Conservation (phyloP, 331 rosid species). For the Quercus phellos region DNA sequence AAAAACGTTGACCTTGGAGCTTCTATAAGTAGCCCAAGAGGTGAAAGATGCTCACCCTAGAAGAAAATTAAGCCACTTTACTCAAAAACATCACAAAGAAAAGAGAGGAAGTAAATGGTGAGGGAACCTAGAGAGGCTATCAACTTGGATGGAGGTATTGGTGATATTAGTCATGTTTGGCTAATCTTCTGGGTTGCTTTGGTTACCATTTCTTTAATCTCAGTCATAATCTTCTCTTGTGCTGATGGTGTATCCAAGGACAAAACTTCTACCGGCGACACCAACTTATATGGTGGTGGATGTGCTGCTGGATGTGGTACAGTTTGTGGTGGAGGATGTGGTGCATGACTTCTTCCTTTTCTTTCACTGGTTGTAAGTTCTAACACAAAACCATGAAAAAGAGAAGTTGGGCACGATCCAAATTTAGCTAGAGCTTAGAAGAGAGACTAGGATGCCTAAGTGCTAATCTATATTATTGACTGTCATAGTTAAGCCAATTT, state of each 20-base stretch:
- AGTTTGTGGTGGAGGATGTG: constrained; percentile 68
- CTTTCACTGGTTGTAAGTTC: background rate
- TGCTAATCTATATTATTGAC: background rate
- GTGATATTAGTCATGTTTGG: constrained; percentile 17
- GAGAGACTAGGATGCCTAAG: background rate
- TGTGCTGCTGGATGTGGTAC: constrained; percentile 63
- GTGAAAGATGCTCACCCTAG: constrained; percentile 12
- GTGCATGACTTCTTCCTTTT: constrained; percentile 30
- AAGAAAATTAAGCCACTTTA: constrained; percentile 1
- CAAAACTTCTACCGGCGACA: constrained; percentile 35
- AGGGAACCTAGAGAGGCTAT: constrained; percentile 34
- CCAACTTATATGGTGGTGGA: constrained; percentile 44
- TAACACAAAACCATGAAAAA: background rate
- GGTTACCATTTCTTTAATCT: constrained; percentile 35
- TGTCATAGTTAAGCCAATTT: background rate
- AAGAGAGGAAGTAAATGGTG: constrained; percentile 35
- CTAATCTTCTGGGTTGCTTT: constrained; percentile 32
- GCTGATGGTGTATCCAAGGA: constrained; percentile 57
- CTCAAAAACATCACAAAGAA: background rate
- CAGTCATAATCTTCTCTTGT: constrained; percentile 54
- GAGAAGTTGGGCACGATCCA: background rate
- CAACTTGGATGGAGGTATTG: constrained; percentile 19
- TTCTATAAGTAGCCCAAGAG: constrained; percentile 21
- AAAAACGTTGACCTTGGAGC: constrained; percentile 18
- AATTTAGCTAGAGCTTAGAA: background rate